Percentiles rank a stretch among this genome's conserved stretches.
Conservation (phyloP, 2,329 filamentous ascomycete species). For the Ascochyta viciae-villosae region DNA sequence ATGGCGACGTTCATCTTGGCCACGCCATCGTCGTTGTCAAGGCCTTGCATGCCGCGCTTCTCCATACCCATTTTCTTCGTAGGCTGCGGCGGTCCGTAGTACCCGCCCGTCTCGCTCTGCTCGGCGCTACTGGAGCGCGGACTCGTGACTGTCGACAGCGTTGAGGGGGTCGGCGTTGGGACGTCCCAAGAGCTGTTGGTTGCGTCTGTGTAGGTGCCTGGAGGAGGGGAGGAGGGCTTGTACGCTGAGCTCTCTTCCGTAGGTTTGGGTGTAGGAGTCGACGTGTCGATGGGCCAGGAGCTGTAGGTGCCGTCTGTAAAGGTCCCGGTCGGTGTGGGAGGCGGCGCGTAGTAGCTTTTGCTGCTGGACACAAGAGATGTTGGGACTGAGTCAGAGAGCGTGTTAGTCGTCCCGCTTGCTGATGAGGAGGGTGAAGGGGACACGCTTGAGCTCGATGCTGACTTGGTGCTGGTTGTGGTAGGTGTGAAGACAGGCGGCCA, state of each 20-base stretch:
- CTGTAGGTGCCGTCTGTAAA: constrained; percentile 5
- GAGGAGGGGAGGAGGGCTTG: neutral
- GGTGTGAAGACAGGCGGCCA: constrained; percentile 2
- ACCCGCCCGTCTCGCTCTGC: neutral
- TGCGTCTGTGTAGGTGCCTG: neutral
- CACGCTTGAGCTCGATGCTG: neutral
- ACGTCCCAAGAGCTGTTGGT: neutral
- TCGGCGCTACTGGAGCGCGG: neutral
- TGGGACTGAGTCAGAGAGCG: constrained; percentile 3
- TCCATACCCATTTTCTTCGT: neutral
- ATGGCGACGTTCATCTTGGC: neutral
- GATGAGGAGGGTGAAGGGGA: neutral
- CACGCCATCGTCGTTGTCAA: neutral
- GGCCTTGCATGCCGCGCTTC: neutral
- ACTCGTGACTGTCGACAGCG: neutral
- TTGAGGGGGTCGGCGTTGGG: neutral
- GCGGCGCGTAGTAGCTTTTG: neutral
- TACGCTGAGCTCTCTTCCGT: neutral
- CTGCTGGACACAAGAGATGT: neutral
- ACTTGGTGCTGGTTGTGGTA: neutral
- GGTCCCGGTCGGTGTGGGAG: neutral
- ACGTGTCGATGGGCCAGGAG: constrained; percentile 1
- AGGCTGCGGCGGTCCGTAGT: neutral
- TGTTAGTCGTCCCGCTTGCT: neutral
- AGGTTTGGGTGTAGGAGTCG: neutral